Conservation (phyloP, 352 stramenopile species). For the Phytophthora citricola region DNA sequence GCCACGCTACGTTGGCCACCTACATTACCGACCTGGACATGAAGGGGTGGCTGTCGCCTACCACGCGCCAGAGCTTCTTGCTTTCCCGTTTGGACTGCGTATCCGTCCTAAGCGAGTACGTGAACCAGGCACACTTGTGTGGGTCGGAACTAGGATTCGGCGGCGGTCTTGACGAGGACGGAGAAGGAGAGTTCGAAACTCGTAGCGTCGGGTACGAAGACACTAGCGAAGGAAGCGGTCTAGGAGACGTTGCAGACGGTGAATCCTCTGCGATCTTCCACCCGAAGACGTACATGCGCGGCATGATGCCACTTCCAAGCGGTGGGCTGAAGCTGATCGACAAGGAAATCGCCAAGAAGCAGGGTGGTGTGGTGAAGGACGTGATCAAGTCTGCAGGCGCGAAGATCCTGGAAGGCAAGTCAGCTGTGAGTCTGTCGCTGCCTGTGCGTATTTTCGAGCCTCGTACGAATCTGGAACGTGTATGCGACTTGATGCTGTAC, state of each 20-base stretch:
- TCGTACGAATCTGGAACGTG: slow-evolving; percentile 80
- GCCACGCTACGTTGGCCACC: slow-evolving; percentile 62
- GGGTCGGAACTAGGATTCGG: slow-evolving; percentile 59
- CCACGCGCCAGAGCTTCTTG: slow-evolving; percentile 59
- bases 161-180: slow-evolving; percentile 48
- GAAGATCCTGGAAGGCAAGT: slow-evolving; percentile 76
- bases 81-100: slow-evolving; percentile 69
- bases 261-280: slow-evolving; percentile 59
- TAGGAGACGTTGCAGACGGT: slow-evolving; percentile 40
- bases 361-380: slow-evolving; percentile 85
- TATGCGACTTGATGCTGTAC: slow-evolving; percentile 85
- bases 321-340: slow-evolving; percentile 84
- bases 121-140: slow-evolving; percentile 67
- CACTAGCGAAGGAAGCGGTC: slow-evolving; percentile 38
- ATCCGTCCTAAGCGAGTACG: slow-evolving; percentile 65
- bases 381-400: slow-evolving; percentile 81
- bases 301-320: slow-evolving; percentile 76
- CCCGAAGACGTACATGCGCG: slow-evolving; percentile 81
- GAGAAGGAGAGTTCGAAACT: slow-evolving; percentile 42
- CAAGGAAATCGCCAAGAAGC: slow-evolving; percentile 88
- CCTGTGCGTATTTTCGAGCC: slow-evolving; percentile 89
- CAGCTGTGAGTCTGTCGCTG: slow-evolving; percentile 82
- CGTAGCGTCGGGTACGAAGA: slow-evolving; percentile 44
- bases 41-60: slow-evolving; percentile 53
- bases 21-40: slow-evolving; percentile 81